Evolutionary conservation across 371 early-diverging fungal genomes (phyloP), one percentile per base, ranked within the genome.

Genomic region (Apophysomyces trapeziformis): DNA sequence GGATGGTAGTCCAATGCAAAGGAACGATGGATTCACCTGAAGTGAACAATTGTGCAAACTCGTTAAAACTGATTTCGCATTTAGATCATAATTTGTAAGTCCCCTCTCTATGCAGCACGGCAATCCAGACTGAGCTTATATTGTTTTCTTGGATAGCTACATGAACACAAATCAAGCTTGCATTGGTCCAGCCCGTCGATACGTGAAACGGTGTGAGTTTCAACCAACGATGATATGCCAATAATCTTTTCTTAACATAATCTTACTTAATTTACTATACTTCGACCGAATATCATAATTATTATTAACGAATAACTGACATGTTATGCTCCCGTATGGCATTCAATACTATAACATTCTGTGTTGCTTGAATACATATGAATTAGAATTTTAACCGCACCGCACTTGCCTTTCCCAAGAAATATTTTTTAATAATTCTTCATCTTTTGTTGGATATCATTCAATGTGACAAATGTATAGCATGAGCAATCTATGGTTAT

Each of bases 41-140:
- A 26, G 54, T 50, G 54, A 50, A 50, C 54, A 50, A 50, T 6
- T 50, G 54, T 35, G 54, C 54, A 5, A 50, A 50, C 21, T 16
- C 21, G 21, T 21, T 50, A 11, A 50, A 21, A 4, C 7, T 50
- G 9, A 21, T 50, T 21, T 50, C 54, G 21, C 54, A 50, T 21
- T 5, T 50, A 5, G 54, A 50, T 21, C 54, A 50, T 21, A 21
- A 9, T 50, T 50, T 50, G 54, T 50, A 50, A 50, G 54, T 1
- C 0, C 21, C 21, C 0, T 50, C 21, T 26, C 18, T 5, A 50
- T 6, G 9, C 6, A 13, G 1, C 32, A 26, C 32, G 2, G 32
- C 32, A 13, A 13, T 45, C 46, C 5, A 14, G 12, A 13, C 0
- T 45, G 13, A n/a, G 16, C 46, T 45, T 7, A 45, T 13, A n/a